Evolutionary conservation across 441 rosid species (phyloP), one percentile per base, ranked within the genome.

Genomic region (Erodium chrysanthum): DNA sequence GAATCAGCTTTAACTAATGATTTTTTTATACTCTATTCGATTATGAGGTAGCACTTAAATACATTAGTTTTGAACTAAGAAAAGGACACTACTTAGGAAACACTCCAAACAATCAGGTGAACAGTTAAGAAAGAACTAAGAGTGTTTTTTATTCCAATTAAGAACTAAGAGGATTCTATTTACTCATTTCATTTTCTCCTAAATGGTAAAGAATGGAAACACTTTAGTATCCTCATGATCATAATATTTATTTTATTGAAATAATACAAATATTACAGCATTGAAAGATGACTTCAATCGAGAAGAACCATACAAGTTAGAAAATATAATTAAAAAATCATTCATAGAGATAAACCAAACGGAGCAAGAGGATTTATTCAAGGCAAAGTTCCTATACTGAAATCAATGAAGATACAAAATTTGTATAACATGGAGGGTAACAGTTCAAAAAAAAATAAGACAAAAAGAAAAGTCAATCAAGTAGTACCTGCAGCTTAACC

Each of bases 401-500:
- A 25, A 5, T 25, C 15, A 60, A 25, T 60, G 33, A 56, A 67
- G 20, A 56, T 17, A 21, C 20, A 10, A 65, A 5, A 7, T 65
- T 4, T 29, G 42, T n/a, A 31, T 17, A 5, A 22, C 20, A 5
- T 33, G 20, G 50, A 42, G 66, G 44, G 71, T 44, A 12, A 37
- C 12, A 10, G 42, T 31, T 8, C 18, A 18, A 33, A 12, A 31
- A 21, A 0, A 2, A 31, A 31, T 20, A 10, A 29, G 67, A 15
- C 40, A 64, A n/a, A 73, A 7, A 27, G 25, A 68, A 31, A 68
- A 68, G 68, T n/a, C 37, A 72, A 56, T 23, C 65, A 67, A 65
- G 42, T 21, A 64, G 58, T 78, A 95, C 97, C 97, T 92, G 99
- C 80, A 95, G 88, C 78, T 95, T 95, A 77, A 92, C 99, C 83